phyloP scores from a whole-genome alignment of 2,329 filamentous ascomycete genomes.

The Beauveria medogensis region DNA sequence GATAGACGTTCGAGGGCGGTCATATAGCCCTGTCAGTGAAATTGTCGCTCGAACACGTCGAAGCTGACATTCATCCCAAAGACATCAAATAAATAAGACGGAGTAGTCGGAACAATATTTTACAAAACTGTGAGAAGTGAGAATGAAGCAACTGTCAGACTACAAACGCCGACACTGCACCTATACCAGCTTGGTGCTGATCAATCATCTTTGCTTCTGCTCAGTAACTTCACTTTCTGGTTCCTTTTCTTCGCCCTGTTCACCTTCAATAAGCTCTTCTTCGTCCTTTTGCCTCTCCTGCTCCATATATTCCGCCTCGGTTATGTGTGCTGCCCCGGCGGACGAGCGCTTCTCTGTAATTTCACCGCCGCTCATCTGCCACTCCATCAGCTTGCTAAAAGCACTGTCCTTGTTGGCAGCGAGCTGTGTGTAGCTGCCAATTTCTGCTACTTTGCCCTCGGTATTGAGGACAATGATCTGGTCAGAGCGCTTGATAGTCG shows the following conservation, averaged over 20 bases:
- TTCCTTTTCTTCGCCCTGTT: constrained; percentile 23
- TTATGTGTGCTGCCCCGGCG: constrained; percentile 33
- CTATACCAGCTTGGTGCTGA: neutral
- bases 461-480: constrained; percentile 84
- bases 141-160: neutral
- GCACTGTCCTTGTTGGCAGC: constrained; percentile 67
- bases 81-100: constrained; percentile 3
- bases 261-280: constrained; percentile 32
- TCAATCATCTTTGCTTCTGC: constrained; percentile 9
- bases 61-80: neutral
- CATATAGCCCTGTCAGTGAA: neutral
- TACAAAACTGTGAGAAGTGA: constrained; percentile 3
- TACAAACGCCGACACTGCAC: neutral
- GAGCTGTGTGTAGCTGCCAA: constrained; percentile 73
- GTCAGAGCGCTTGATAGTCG: constrained; percentile 93
- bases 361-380: constrained; percentile 90
- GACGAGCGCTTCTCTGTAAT: constrained; percentile 31
- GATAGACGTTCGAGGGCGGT: neutral
- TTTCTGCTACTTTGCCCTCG: constrained; percentile 84
- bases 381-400: constrained; percentile 96
- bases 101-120: constrained; percentile 5
- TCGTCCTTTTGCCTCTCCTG: constrained; percentile 34
- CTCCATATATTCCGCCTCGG: constrained; percentile 38
- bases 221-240: constrained; percentile 16
- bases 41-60: neutral